These are phyloP conservation scores for Corynascus novoguineensis DNA, from an alignment of 495 filamentous ascomycete species.

Conservation along the genomic window DNA sequence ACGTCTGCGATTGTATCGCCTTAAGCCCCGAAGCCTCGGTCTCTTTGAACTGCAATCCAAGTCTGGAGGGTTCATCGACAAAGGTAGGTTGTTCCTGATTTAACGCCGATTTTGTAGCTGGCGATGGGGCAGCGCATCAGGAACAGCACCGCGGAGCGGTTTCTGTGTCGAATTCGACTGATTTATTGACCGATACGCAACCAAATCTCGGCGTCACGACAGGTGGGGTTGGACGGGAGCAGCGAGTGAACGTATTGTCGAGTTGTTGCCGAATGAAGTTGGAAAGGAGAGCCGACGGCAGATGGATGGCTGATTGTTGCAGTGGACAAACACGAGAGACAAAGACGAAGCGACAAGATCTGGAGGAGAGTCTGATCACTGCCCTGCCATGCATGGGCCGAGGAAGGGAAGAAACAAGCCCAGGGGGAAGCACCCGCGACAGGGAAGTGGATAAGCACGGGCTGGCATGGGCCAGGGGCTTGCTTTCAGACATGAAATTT, in stretches of 20 bases:
- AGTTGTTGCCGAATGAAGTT: too few species aligned
- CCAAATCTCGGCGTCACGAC: conserved; percentile 8
- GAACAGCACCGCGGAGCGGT: conserved; percentile 6
- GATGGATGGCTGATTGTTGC: not conserved
- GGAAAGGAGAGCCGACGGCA: not conserved
- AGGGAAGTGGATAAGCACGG: conserved; percentile 18
- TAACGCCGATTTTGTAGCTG: conserved; percentile 24
- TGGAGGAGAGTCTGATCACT: conserved; percentile 1
- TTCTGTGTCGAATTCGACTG: conserved; percentile 1
- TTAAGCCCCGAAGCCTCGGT: conserved; percentile 13
- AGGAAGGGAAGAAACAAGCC: conserved; percentile 21
- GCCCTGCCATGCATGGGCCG: conserved; percentile 20
- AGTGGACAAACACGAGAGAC: not conserved
- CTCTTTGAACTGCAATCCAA: conserved; percentile 20
- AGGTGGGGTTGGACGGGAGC: not conserved
- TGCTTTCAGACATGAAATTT: conserved; percentile 8
- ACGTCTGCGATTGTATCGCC: conserved; percentile 19
- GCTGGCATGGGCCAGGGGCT: conserved; percentile 12
- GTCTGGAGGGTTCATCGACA: conserved; percentile 14
- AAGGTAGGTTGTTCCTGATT: conserved; percentile 21
- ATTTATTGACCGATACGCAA: not conserved
- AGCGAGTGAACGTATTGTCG: not conserved
- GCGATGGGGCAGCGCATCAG: conserved; percentile 19
- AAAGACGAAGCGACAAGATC: not conserved
- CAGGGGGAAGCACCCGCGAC: conserved; percentile 13